Base-by-base conservation (phyloP, 2,329 filamentous ascomycete species). In the Rasamsonia emersonii region DNA sequence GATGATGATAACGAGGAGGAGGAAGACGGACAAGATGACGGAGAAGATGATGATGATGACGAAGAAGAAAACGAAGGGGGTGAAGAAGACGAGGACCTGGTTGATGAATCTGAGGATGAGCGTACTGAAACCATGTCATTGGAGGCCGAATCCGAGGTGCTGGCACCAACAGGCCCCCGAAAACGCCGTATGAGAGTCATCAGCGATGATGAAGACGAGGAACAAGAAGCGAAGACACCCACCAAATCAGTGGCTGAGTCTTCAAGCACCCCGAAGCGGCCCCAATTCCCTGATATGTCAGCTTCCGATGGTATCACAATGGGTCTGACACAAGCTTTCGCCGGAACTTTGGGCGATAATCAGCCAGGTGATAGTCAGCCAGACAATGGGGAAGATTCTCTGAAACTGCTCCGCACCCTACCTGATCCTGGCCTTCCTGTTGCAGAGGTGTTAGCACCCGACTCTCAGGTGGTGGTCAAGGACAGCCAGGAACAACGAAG, bases 241-340 rank as follows among this genome's bases (percentile, higher is more conserved):
- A 42, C 50, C 18, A 53, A 44, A 31, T 45, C 51, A 2, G 47
- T 52, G 5, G 44, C 43, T 17, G 41, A 50, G 11, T 54, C 42
- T 20, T 38, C 40, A 2, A 38, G 46, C 24, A 54, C 56, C 3
- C 51, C 48, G 5, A 52, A 61, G 39, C 58, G 58, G 9, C 79
- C 78, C 3, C 74, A 68, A 10, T 82, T 85, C 36, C 81, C 80
- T 3, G 79, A 77, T 2, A 60, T 85, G 13, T 73, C 78, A 49
- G 62, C 44, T 53, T 66, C 49, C 37, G 53, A 51, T 27, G 51
- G 56, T 24, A 47, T 61, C 31, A 58, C 66, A 4, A 55, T 93
- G 24, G 82, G 85, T 7, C 68, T 94, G 26, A 93, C 86, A 0
- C 88, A 94, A 48, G 89, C 91, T 40, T 95, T 94, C 52, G 83